phyloP scores from a whole-genome alignment of 768 basidiomycete genomes.

The Candolleomyces aberdarensis region DNA sequence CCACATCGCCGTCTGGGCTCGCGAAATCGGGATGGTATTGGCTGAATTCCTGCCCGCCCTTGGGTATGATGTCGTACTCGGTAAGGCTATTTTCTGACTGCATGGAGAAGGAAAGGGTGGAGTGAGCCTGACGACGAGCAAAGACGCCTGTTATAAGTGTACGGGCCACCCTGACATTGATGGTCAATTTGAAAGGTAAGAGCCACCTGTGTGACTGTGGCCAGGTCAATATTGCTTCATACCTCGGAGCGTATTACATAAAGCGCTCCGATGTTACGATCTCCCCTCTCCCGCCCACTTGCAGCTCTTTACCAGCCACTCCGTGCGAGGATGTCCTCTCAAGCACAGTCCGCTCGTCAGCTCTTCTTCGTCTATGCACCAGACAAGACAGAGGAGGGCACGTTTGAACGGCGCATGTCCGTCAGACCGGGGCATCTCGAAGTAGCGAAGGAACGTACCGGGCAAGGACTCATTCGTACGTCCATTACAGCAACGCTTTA shows the following conservation, averaged over 20 bases:
- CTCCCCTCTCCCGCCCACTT: not conserved
- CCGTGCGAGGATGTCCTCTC: conserved; percentile 7
- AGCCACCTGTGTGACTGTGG: too few species aligned
- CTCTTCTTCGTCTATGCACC: conserved; percentile 59
- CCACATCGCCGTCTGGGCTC: conserved; percentile 51
- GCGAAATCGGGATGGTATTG: conserved; percentile 48
- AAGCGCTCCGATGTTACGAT: conserved; percentile 2
- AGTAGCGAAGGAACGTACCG: conserved; percentile 37
- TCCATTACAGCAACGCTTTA: not conserved
- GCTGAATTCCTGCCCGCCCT: not conserved
- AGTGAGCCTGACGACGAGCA: too few species aligned
- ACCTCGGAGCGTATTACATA: not conserved
- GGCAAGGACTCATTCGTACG: conserved; percentile 51
- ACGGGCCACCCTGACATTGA: too few species aligned
- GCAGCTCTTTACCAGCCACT: not conserved
- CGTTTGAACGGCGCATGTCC: conserved; percentile 52
- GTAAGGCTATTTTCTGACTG: not conserved
- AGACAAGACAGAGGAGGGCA: conserved; percentile 58
- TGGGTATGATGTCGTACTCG: not conserved
- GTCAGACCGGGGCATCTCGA: conserved; percentile 54
- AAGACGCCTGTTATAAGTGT: too few species aligned
- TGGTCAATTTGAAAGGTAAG: too few species aligned
- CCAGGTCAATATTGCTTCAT: too few species aligned
- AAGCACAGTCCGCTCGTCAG: conserved; percentile 17
- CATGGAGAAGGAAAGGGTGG: not conserved